These are phyloP conservation scores for Boletus eberwhitei DNA, from an alignment of 768 basidiomycete species.

Conservation along the genomic window DNA sequence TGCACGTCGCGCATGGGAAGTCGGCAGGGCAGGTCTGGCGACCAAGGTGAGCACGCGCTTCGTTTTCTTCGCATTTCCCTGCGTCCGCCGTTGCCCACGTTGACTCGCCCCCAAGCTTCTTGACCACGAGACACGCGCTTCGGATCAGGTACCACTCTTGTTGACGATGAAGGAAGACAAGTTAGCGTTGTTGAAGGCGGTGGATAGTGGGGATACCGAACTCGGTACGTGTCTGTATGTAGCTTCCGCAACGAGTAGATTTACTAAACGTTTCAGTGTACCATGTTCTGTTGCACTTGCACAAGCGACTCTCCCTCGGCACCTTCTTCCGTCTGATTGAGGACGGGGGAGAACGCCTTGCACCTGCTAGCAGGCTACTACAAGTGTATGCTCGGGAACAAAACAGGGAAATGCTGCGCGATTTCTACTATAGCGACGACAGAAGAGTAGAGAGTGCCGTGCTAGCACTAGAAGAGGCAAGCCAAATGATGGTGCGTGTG, in stretches of 20 bases:
- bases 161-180: slow-evolving; percentile 93
- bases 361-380: slow-evolving; percentile 72
- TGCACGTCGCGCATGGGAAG: slow-evolving; percentile 89
- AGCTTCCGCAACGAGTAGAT: neutral
- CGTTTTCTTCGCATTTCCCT: neutral
- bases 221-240: slow-evolving; percentile 53
- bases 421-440: slow-evolving; percentile 98
- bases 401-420: slow-evolving; percentile 85
- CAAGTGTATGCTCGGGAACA: slow-evolving; percentile 91
- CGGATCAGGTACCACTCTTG: slow-evolving; percentile 91
- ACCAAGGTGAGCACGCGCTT: slow-evolving; percentile 59
- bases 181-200: slow-evolving; percentile 82
- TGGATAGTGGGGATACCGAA: slow-evolving; percentile 94
- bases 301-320: slow-evolving; percentile 79
- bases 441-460: slow-evolving; percentile 89
- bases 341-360: slow-evolving; percentile 75
- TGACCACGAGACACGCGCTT: slow-evolving; percentile 85
- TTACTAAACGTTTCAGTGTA: slow-evolving; percentile 59
- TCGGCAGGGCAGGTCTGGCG: slow-evolving; percentile 74
- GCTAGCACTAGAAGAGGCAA: slow-evolving; percentile 83
- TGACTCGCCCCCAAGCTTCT: slow-evolving; percentile 53
- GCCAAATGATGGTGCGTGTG: slow-evolving; percentile 54
- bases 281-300: slow-evolving; percentile 85
- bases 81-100: neutral
- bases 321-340: slow-evolving; percentile 94